Percentiles rank a stretch among this genome's conserved stretches.
These are phyloP conservation scores for Vachellia collinsii DNA, from an alignment of 306 rosid genomes.

Conservation along the genomic window DNA sequence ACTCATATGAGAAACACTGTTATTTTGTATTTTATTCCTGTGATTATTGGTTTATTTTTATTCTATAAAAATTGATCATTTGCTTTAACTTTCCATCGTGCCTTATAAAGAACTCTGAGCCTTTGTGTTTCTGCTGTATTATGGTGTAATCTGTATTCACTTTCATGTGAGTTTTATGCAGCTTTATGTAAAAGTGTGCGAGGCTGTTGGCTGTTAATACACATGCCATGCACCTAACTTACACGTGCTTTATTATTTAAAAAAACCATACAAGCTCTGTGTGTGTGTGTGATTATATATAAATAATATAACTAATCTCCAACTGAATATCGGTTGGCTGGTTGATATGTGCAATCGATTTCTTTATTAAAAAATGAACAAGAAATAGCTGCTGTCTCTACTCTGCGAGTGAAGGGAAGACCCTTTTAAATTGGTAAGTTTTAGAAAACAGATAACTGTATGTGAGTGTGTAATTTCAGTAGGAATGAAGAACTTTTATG, in stretches of 20 bases:
- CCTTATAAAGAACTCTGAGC: no score
- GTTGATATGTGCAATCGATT: neutral
- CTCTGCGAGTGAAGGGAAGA: neutral
- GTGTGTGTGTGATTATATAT: neutral
- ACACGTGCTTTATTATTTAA: neutral
- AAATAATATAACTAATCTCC: neutral
- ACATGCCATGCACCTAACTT: neutral
- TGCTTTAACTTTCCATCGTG: no score
- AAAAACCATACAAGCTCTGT: neutral
- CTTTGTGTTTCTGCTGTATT: no score
- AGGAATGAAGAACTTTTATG: neutral
- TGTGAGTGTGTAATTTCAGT: neutral
- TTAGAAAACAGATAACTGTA: neutral
- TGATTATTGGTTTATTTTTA: no score
- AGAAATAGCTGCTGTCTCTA: neutral
- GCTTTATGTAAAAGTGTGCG: neutral
- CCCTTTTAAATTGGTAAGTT: neutral
- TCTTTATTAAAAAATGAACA: neutral
- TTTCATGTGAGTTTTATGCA: no score
- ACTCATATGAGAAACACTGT: no score
- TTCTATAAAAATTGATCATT: no score
- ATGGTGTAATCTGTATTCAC: no score
- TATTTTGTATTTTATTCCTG: no score
- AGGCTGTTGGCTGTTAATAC: neutral
- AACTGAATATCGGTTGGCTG: neutral